phyloP scores from a whole-genome alignment of 1,284 basidiomycete genomes.

The Pseudozyma tsukubaensis region DNA sequence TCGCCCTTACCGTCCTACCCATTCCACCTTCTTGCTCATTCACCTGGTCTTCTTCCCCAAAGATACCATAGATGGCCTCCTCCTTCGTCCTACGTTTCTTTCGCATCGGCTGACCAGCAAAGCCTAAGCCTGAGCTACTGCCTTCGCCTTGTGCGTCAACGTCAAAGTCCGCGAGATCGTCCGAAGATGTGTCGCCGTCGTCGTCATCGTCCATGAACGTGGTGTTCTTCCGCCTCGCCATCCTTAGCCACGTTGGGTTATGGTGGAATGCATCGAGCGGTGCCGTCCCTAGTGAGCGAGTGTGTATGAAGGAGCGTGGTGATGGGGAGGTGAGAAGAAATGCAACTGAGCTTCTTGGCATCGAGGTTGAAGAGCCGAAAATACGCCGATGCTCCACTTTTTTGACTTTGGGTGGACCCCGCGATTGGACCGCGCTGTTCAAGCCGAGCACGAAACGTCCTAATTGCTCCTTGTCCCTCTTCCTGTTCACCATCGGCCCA shows the following conservation, averaged over 20 bases:
- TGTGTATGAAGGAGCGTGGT: neutral
- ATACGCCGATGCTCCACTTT: slow-evolving; percentile 10
- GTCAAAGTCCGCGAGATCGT: slow-evolving; percentile 66
- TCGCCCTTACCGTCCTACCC: slow-evolving; percentile 21
- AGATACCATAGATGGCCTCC: slow-evolving; percentile 79
- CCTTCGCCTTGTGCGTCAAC: neutral
- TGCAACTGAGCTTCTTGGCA: neutral
- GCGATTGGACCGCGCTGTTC: slow-evolving; percentile 11
- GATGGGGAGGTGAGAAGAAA: slow-evolving; percentile 8
- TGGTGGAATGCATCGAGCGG: neutral
- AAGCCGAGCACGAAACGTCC: neutral
- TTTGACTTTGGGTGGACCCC: slow-evolving; percentile 5
- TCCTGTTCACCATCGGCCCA: neutral
- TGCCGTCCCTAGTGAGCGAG: neutral
- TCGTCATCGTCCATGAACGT: slow-evolving; percentile 37
- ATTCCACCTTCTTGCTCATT: slow-evolving; percentile 24
- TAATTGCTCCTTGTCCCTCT: neutral
- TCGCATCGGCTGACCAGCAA: slow-evolving; percentile 13
- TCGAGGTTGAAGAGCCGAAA: neutral
- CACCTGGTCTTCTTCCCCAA: slow-evolving; percentile 80
- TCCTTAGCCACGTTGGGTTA: slow-evolving; percentile 6
- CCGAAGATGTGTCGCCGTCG: slow-evolving; percentile 68
- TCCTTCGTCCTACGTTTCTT: slow-evolving; percentile 36
- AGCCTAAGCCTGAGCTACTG: slow-evolving; percentile 1
- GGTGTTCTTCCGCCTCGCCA: slow-evolving; percentile 61